Evolutionary conservation across 2,329 filamentous ascomycete species (phyloP), one percentile per base, ranked within the genome.

Genomic region (Pseudocercospora fuligena): DNA sequence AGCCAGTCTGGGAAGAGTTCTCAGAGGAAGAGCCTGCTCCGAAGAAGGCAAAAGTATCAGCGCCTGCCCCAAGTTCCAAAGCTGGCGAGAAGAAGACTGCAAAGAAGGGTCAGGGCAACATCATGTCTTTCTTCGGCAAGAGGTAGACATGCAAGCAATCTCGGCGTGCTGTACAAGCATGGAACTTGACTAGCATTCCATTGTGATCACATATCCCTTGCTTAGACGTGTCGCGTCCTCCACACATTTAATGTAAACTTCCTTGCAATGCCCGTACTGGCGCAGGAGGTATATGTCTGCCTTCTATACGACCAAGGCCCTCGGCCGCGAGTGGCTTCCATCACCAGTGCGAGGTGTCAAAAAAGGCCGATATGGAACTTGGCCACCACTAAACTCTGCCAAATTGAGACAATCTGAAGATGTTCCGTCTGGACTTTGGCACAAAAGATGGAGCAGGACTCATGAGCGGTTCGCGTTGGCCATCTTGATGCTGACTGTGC

Each of bases 101-200:
- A 5, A 82, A 80, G 66, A 76, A 80, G 9, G 83, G 87, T 2
- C 90, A 93, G 75, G 93, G 93, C 2, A 97, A 85, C 77, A 97
- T 97, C 76, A 97, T 94, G 90, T 93, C 90, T 0, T 97, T 97
- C 80, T 97, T 97, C 79, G 86, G 86, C 49, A 97, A 96, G 83
- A 95, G 93, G 75, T 91, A 69, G 63, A 57, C 5, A 49, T 54
- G 23, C 25, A n/a, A 53, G 47, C 47, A 19, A 5, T 19, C 21
- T 21, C 27, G 21, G 49, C 14, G 7, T 43, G 61, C 21, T n/a
- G 51, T 27, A 56, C 47, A 57, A 25, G 49, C 49, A 54, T 54
- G 21, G 46, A 36, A 33, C 6, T 47, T 5, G 14, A 63, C 31
- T 31, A 25, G 36, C n/a, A 63, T 49, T 25, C 46, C 51, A 5